These are phyloP conservation scores for Thelonectria rubi DNA, from an alignment of 2,329 filamentous ascomycete genomes.

Conservation along the genomic window DNA sequence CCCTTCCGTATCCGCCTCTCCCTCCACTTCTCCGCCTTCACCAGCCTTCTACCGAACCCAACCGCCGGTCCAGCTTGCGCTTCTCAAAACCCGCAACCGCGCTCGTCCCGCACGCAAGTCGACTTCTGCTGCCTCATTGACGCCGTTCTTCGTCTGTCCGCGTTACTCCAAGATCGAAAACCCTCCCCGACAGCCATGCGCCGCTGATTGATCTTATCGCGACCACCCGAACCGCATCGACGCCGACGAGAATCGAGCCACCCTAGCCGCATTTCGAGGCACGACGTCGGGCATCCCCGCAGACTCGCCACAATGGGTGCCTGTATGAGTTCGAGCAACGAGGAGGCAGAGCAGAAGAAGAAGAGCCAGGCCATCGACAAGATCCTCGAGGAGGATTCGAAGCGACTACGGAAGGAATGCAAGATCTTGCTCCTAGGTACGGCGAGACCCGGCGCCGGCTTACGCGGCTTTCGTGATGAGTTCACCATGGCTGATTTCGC, in stretches of 20 bases:
- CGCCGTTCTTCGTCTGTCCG: constrained; percentile 23
- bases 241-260: constrained; percentile 18
- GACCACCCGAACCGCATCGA: constrained; percentile 30
- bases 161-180: constrained; percentile 27
- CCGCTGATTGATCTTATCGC: constrained; percentile 35
- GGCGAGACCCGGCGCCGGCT: constrained; percentile 40
- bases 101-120: constrained; percentile 3
- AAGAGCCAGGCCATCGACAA: constrained; percentile 95
- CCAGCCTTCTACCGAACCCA: constrained; percentile 31
- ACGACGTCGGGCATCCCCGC: constrained; percentile 28
- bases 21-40: constrained; percentile 30
- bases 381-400: constrained; percentile 92
- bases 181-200: constrained; percentile 37
- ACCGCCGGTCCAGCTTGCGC: constrained; percentile 19
- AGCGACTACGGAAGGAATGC: constrained; percentile 93
- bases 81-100: constrained; percentile 16
- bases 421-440: constrained; percentile 95
- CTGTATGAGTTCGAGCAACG: constrained; percentile 89
- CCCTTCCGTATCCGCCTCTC: constrained; percentile 30
- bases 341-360: constrained; percentile 93
- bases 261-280: constrained; percentile 18
- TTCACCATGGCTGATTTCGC: constrained; percentile 29
- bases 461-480: constrained; percentile 3
- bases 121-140: constrained; percentile 6
- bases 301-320: constrained; percentile 75